These are phyloP conservation scores for Biscogniauxia sp. DNA, from an alignment of 2,329 filamentous ascomycete species.

Conservation along the genomic window DNA sequence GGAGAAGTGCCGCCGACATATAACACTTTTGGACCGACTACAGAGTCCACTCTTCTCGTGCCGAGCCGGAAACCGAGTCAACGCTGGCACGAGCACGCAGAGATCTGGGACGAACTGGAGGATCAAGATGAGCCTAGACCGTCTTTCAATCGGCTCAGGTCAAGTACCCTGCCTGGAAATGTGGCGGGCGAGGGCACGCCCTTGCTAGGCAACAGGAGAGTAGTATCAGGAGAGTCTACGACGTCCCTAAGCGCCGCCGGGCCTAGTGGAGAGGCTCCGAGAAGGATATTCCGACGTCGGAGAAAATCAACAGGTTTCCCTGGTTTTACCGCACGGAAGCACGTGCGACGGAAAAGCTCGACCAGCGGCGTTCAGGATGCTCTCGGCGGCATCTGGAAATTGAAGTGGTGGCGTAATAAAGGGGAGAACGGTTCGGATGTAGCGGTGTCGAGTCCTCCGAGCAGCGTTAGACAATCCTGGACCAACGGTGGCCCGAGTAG, in stretches of 20 bases:
- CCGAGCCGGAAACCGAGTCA: conserved; percentile 48
- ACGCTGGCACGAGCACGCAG: conserved; percentile 65
- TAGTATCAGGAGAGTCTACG: conserved; percentile 27
- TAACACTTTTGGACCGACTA: conserved; percentile 46
- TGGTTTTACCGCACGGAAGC: conserved; percentile 54
- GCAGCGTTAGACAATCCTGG: conserved; percentile 20
- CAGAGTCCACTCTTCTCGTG: conserved; percentile 38
- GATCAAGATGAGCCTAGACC: conserved; percentile 59
- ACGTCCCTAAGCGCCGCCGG: conserved; percentile 26
- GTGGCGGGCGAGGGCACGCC: conserved; percentile 39
- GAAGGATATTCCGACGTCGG: conserved; percentile 40
- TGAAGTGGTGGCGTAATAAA: conserved; percentile 51
- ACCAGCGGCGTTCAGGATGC: conserved; percentile 46
- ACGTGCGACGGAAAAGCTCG: conserved; percentile 37
- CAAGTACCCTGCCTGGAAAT: conserved; percentile 45
- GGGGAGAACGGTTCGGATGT: conserved; percentile 17
- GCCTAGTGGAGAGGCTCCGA: conserved; percentile 21
- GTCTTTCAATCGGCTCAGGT: conserved; percentile 41
- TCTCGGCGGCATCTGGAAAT: conserved; percentile 50
- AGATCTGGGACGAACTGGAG: conserved; percentile 87
- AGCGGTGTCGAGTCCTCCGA: conserved; percentile 22
- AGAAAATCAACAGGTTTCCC: conserved; percentile 62
- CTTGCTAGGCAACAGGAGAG: conserved; percentile 31
- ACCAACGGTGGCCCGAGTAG: conserved; percentile 7
- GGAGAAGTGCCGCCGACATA: conserved; percentile 39